These are phyloP conservation scores for Hypoxylon rickii DNA, from an alignment of 495 filamentous ascomycete species.

Conservation along the genomic window DNA sequence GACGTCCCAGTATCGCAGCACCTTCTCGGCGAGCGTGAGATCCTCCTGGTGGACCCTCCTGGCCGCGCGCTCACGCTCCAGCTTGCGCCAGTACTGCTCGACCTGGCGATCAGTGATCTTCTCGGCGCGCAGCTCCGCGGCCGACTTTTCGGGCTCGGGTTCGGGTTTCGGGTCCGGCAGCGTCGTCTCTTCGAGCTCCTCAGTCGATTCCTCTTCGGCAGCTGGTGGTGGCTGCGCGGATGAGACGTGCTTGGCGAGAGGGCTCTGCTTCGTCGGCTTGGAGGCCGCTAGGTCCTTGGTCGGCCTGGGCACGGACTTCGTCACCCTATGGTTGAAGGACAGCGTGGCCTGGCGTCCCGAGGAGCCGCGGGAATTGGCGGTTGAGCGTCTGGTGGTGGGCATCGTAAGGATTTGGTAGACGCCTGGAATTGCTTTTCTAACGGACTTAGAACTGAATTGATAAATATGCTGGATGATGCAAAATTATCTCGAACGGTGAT, in stretches of 20 bases:
- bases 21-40: slow-evolving; percentile 76
- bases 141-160: slow-evolving; percentile 42
- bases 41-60: slow-evolving; percentile 71
- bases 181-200: slow-evolving; percentile 29
- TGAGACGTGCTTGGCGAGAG: slow-evolving; percentile 18
- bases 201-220: slow-evolving; percentile 27
- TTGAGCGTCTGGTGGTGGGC: slow-evolving; percentile 69
- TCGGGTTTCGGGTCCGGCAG: slow-evolving; percentile 9
- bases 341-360: slow-evolving; percentile 68
- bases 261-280: slow-evolving; percentile 44
- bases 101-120: slow-evolving; percentile 67
- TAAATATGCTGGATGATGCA: background rate
- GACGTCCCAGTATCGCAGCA: slow-evolving; percentile 86
- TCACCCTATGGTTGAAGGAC: slow-evolving; percentile 75
- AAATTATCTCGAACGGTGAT: too few relatives aligned
- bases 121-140: slow-evolving; percentile 59
- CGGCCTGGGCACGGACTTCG: slow-evolving; percentile 64
- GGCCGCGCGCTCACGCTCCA: slow-evolving; percentile 61
- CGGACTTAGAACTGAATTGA: background rate
- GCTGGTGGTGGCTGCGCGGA: slow-evolving; percentile 30
- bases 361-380: slow-evolving; percentile 44
- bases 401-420: slow-evolving; percentile 48
- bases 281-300: slow-evolving; percentile 42
- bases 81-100: slow-evolving; percentile 69
- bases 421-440: slow-evolving; percentile 1